Base-by-base conservation (phyloP, 768 basidiomycete species). In the Tulasnella sp. region DNA sequence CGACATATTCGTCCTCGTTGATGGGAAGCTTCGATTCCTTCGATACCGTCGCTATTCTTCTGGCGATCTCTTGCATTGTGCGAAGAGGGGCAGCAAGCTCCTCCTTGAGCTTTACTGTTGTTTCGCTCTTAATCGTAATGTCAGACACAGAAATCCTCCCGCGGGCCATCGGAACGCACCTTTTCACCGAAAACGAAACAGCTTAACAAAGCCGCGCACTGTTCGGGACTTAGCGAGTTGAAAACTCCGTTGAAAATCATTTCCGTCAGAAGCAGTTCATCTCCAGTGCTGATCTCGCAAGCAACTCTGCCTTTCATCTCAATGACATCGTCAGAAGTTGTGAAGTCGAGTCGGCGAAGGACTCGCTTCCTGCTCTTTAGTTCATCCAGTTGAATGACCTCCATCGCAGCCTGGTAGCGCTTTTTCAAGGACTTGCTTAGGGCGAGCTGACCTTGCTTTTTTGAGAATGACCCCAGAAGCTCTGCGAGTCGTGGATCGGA, bases 151-250 rank as follows among this genome's bases (percentile, higher is more conserved):
- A 34, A 44, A 47, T 77, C 42, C 4, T 42, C n/a, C 7, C 36
- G 41, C 6, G 44, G 26, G 44, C 7, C 11, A 32, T 62, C 22
- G 17, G 47, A 35, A 73, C 83, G 29, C 71, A 91, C 96, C 88
- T 98, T 98, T 80, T 99, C 97, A 3, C 89, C 86, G 80, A 98
- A 98, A 39, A 99, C 97, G 78, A 99, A 99, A 78, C 96, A 98
- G 77, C 94, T 96, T 17, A 98, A 82, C n/a, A 99, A 79, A 1
- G 93, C 91, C 0, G 96, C 95, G 77, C 90, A 93, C 72, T 98
- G 94, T 77, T 98, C 95, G 0, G 97, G 96, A 1, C 85, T 82
- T 64, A 99, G 80, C 3, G 91, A 79, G 77, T 97, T 98, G 85
- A 99, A 99, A 26, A 89, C 90, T 72, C 97, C 97, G 74, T 97